Evolutionary conservation across 805 yeast genomes (phyloP), one percentile per base, ranked within the genome.

Genomic region (Scheffersomyces ergatensis): DNA sequence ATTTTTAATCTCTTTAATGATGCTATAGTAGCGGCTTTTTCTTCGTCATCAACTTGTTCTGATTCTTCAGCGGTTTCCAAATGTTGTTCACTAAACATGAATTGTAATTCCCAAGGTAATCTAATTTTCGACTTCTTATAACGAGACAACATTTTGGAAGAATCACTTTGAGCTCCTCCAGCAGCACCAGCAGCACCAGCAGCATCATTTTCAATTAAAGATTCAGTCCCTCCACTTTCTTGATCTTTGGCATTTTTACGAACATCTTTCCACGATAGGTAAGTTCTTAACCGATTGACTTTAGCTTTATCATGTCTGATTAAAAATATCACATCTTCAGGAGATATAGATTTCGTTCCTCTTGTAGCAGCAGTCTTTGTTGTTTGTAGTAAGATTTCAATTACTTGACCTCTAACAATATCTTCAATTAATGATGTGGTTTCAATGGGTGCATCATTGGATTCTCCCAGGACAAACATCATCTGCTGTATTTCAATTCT

Each of bases 381-480:
- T 5, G 95, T 81, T 54, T 86, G 93, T 15, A 83, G 51, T 9
- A 85, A 65, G 36, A 93, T 80, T 54, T 92, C 97, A 32, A 90
- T 83, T 27, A 93, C 98, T 61, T 93, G 99, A 1, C 93, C 93
- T 34, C 95, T 74, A 2, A 93, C 98, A 34, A 93, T 89, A 57
- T 93, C 98, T 58, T 93, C 99, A 33, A 92, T 89, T 39, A 93
- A 65, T n/a, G 92, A 81, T 0, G 97, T 86, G 0, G 97, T 88
- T 48, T 87, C 95, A 13, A 84, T 76, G 0, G 97, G 96, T 1
- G 98, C 95, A 54, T 93, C 99, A 50, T 86, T 87, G 0, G 93
- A 80, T 60, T 93, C 98, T 2, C 99, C 99, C 40, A 85, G 77
- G 41, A 93, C 99, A 70, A 93, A 93, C 99, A 93, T 93, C 99